These are phyloP conservation scores for Claviceps humidiphila DNA, from an alignment of 2,329 filamentous ascomycete species.

Conservation along the genomic window DNA sequence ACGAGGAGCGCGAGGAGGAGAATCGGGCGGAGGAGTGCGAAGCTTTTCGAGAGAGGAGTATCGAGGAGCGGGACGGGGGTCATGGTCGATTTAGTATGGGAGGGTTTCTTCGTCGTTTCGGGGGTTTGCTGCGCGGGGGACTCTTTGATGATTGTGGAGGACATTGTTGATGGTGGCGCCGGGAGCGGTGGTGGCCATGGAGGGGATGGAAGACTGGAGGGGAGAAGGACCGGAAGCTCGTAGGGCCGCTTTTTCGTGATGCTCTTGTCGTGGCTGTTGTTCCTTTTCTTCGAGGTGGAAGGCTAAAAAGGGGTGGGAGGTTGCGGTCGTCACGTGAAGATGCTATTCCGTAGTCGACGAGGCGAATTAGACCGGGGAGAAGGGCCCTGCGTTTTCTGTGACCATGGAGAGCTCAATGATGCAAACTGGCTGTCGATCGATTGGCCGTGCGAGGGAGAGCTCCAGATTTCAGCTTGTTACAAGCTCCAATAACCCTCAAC, in stretches of 20 bases:
- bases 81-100: constrained; percentile 12
- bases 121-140: constrained; percentile 13
- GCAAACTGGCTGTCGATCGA: background rate
- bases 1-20: constrained; percentile 53
- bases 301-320: background rate
- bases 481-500: background rate
- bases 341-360: background rate
- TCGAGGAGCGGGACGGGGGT: constrained; percentile 25
- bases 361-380: background rate
- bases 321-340: background rate
- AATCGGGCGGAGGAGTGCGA: constrained; percentile 54
- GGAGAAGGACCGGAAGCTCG: background rate
- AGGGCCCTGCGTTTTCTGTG: too few relatives aligned
- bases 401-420: too few relatives aligned
- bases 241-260: background rate
- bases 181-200: constrained; percentile 8
- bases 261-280: background rate
- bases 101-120: constrained; percentile 14
- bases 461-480: background rate
- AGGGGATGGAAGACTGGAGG: background rate
- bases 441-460: background rate
- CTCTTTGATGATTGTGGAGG: constrained; percentile 19
- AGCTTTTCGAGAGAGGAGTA: constrained; percentile 28
- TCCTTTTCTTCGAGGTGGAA: background rate
- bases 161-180: constrained; percentile 26